Base-by-base conservation (phyloP, 1,139 yeast genomes). In the Suhomyces bribrorum region DNA sequence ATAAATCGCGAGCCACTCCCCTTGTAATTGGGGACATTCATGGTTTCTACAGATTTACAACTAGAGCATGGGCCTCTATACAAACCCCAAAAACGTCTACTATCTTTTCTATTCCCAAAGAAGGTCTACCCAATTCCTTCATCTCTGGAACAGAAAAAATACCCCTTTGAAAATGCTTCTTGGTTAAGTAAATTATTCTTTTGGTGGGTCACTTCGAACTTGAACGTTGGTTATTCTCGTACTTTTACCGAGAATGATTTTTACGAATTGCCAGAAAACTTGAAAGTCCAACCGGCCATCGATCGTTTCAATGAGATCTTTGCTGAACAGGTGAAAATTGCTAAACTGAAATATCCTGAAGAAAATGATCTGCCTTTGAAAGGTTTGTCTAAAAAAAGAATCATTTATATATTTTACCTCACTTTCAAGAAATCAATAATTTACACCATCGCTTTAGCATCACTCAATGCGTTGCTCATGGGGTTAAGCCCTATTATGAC, bases 181-280 rank as follows among this genome's bases (percentile, higher is more conserved):
- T 32, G 59, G 13, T 30, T 73, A 9, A 62, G 62, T 5, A 49
- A 54, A 26, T 13, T 62, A 0, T 73, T 80, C 32, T 79, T 79
- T 48, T 59, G 70, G 56, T 84, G 92, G 92, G 66, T 81, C 29
- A 45, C 62, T 13, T 86, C 87, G 0, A 44, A 83, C 3, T 51
- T 84, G 52, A 68, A 62, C 26, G 76, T 75, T 3, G 95, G 95
- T 1, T 86, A 85, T 54, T 71, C 72, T 40, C 70, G 95, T 50
- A 81, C 87, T 0, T 59, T 86, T 25, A 79, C 77, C 36, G 78
- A 81, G 5, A 73, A 76, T 37, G 95, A 86, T 58, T 57, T 86
- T 40, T 84, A 67, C 59, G 62, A 62, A 30, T 66, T 85, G 38
- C 72, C 77, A 11, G 73, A 69, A 8, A 74, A 77, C 14, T 60